Percentiles rank a stretch among this genome's conserved stretches.
These are phyloP conservation scores for Leishmania amazonensis DNA, from an alignment of 208 protist genomes.

Conservation along the genomic window DNA sequence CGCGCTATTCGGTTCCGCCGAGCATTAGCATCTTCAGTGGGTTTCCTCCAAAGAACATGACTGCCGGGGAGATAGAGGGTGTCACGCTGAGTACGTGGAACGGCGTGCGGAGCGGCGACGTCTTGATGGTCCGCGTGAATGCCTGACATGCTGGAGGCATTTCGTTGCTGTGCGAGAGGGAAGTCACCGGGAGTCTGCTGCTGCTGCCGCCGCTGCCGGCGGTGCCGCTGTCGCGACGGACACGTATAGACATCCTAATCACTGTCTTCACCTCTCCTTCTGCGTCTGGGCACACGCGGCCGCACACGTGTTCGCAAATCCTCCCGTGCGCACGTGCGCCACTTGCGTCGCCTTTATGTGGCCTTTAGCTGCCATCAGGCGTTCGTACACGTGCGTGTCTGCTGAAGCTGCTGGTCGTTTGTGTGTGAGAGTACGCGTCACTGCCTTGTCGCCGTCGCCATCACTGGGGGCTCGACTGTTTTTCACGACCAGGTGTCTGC, in stretches of 20 bases:
- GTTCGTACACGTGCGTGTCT: background rate
- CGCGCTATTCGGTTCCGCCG: conserved; percentile 40
- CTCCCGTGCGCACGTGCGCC: background rate
- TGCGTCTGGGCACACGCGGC: background rate
- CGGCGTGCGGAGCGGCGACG: conserved; percentile 61
- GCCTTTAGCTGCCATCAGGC: background rate
- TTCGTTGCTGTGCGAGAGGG: background rate
- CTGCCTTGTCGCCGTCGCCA: background rate
- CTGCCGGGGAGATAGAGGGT: conserved; percentile 18
- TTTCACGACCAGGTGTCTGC: background rate
- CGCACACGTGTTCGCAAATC: background rate
- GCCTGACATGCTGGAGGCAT: background rate
- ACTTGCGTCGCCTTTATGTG: background rate
- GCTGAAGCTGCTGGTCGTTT: background rate
- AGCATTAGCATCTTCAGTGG: conserved; percentile 39
- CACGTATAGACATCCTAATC: background rate
- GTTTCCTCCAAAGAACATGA: conserved; percentile 62
- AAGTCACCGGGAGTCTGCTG: background rate
- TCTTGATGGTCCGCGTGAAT: conserved; percentile 59
- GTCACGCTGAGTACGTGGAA: conserved; percentile 43
- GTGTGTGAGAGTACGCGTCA: background rate
- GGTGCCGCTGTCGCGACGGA: background rate
- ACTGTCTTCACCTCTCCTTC: background rate
- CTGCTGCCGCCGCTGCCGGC: background rate
- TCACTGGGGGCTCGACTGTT: background rate